phyloP scores from a whole-genome alignment of 2,329 filamentous ascomycete species.

The Xylaria sp. region DNA sequence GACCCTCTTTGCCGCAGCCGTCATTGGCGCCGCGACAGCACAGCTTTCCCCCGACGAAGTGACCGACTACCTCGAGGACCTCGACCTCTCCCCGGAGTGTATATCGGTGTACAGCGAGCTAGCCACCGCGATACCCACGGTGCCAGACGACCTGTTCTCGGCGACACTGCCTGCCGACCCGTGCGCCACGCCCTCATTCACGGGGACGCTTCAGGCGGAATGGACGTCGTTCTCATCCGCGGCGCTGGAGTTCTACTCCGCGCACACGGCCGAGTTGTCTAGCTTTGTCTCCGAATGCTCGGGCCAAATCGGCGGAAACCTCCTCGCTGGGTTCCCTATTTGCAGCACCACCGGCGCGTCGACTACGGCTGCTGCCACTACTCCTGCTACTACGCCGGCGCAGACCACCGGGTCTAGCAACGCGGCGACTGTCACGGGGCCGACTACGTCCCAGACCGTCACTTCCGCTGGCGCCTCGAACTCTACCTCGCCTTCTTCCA shows the following conservation, averaged over 20 bases:
- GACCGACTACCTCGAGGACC: no score
- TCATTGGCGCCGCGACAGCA: conserved; percentile 37
- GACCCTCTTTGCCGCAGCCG: conserved; percentile 31
- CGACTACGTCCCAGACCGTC: background rate
- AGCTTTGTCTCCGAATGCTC: conserved; percentile 38
- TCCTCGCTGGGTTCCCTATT: conserved; percentile 28
- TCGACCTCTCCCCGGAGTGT: conserved; percentile 34
- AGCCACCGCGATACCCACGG: conserved; percentile 38
- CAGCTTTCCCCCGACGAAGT: conserved; percentile 33
- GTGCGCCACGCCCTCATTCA: conserved; percentile 40
- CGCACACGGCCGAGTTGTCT: conserved; percentile 39
- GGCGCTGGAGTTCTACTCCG: conserved; percentile 39
- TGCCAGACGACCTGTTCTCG: conserved; percentile 35
- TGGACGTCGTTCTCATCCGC: conserved; percentile 40
- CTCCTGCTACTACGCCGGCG: background rate
- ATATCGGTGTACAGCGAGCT: conserved; percentile 33
- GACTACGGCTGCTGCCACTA: background rate
- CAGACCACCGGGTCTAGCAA: background rate
- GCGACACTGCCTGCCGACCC: conserved; percentile 35
- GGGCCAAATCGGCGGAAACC: conserved; percentile 25
- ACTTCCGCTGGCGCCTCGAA: conserved; percentile 1
- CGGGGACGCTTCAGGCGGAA: conserved; percentile 37
- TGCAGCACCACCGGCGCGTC: conserved; percentile 29
- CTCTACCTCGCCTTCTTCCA: conserved; percentile 22
- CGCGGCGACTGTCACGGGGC: background rate